Evolutionary conservation across 306 rosid genomes (phyloP), one percentile per base, ranked within the genome.

Genomic region (Casuarina glauca): DNA sequence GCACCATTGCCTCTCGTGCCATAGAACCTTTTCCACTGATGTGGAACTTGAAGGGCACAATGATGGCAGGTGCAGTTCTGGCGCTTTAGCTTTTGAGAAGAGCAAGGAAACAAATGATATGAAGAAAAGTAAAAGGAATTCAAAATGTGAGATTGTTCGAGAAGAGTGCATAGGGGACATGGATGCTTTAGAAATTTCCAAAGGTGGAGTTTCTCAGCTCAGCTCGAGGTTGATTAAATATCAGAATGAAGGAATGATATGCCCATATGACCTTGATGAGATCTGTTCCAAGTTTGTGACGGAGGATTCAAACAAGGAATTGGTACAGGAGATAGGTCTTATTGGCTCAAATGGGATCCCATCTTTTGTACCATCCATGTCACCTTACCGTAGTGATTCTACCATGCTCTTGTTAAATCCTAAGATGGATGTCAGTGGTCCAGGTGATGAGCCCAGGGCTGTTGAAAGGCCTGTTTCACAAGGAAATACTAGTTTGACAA

Each of bases 1-100:
- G 82, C 79, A 77, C 49, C 99, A 93, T 82, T 96, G 99, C 86
- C 80, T 86, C 74, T 91, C 83, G 84, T 96, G 99, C 81, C 99
- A 96, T 87, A 89, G 72, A 85, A 90, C 93, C 64, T 81, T 90
- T 78, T 63, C 16, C 38, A 81, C 79, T 78, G 94, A 90, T 87
- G 81, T 32, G 76, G 98, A 93, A 77, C 89, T 91, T 82, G 94
- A 91, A 79, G 90, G 84, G 54, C 99, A 96, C 79, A 85, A 70
- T 78, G 91, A 91, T 80, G 92, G 94, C 12, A 88, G 76, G 82
- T 96, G 98, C 84, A 81, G 44, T 82, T 81, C 87, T 72, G 88
- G 78, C 76, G 76, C 82, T 42, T 78, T 69, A 3, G 76, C 79
- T 42, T 74, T 41, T 68, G 94, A 91, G 78, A 84, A 81, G 88